Evolutionary conservation across 2,329 filamentous ascomycete genomes (phyloP).

Genomic region (Parafenestella ontariensis): DNA sequence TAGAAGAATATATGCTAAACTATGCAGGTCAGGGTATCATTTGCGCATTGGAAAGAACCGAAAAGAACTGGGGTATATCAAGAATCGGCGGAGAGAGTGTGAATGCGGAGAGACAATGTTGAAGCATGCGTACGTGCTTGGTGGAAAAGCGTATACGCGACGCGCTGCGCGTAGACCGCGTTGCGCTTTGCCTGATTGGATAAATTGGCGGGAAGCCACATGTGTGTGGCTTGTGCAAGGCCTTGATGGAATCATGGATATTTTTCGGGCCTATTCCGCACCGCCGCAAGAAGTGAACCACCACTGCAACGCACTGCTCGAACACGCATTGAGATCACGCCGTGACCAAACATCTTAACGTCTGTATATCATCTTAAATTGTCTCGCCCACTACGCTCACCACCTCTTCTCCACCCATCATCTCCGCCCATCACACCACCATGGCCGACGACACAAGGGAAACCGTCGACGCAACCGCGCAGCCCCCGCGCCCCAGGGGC

Average conservation of each 20-base stretch:
- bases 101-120: slow-evolving; percentile 18
- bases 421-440: slow-evolving; percentile 29
- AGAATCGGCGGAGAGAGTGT: slow-evolving; percentile 15
- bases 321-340: not conserved
- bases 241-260: slow-evolving; percentile 31
- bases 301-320: slow-evolving; percentile 4
- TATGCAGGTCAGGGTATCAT: slow-evolving; percentile 43
- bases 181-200: slow-evolving; percentile 21
- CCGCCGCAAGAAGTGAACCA: slow-evolving; percentile 15
- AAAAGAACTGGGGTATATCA: slow-evolving; percentile 27
- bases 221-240: slow-evolving; percentile 19
- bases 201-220: slow-evolving; percentile 39
- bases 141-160: slow-evolving; percentile 21
- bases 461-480: slow-evolving; percentile 24
- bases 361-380: not conserved
- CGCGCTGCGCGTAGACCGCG: slow-evolving; percentile 31
- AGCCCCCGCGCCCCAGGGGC: slow-evolving; percentile 26
- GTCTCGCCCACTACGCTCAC: not conserved
- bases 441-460: slow-evolving; percentile 58
- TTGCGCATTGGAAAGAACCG: slow-evolving; percentile 22
- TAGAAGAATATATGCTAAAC: slow-evolving; percentile 29
- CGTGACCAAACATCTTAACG: not conserved
- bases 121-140: slow-evolving; percentile 7
- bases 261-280: slow-evolving; percentile 33
- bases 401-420: not conserved